phyloP scores from a whole-genome alignment of 2,329 filamentous ascomycete genomes.

The Rutstroemia sp. region DNA sequence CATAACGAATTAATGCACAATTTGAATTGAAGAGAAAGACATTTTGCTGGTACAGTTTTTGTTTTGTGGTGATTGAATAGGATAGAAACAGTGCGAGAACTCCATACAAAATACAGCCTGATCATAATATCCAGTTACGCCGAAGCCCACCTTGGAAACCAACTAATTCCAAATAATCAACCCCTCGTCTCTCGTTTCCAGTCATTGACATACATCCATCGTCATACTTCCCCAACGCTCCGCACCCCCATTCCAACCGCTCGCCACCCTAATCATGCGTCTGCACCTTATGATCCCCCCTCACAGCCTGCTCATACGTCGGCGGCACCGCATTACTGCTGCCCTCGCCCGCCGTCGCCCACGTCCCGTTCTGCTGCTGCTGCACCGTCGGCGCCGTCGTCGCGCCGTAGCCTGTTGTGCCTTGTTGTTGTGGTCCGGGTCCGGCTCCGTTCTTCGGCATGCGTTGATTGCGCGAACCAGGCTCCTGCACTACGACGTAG shows the following conservation, averaged over 20 bases:
- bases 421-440: conserved; percentile 5
- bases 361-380: conserved; percentile 27
- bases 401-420: conserved; percentile 24
- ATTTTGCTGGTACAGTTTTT: neutral
- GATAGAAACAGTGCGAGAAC: neutral
- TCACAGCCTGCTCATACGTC: conserved; percentile 83
- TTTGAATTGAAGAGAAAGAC: neutral
- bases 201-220: neutral
- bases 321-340: conserved; percentile 56
- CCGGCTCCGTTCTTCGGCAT: conserved; percentile 19
- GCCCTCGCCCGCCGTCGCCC: conserved; percentile 27
- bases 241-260: neutral
- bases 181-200: neutral
- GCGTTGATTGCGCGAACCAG: conserved; percentile 30
- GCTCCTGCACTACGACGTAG: conserved; percentile 66
- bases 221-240: neutral
- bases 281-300: conserved; percentile 89
- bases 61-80: neutral
- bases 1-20: conserved; percentile 5
- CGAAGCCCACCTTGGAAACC: no score
- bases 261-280: conserved; percentile 20
- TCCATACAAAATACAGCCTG: neutral
- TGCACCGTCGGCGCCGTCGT: conserved; percentile 29
- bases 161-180: neutral
- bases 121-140: no score